Conservation (phyloP, 2,329 filamentous ascomycete species). For the Thielaviopsis punctulata region DNA sequence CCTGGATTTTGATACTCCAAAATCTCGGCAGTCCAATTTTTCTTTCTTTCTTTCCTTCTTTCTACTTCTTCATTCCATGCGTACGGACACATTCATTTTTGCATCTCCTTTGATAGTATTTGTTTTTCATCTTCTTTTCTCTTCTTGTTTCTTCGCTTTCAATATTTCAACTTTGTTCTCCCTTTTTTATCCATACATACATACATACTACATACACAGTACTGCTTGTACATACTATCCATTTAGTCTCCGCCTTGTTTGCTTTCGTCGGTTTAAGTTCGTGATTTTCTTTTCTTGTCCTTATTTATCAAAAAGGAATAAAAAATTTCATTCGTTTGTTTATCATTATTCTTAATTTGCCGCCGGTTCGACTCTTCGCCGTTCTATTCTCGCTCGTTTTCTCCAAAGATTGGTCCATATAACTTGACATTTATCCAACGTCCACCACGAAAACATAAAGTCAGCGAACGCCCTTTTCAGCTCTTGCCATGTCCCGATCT, state of each 20-base stretch:
- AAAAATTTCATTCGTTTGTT: not conserved
- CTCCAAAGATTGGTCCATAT: too few relatives aligned
- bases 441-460: too few relatives aligned
- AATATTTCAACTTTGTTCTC: not conserved
- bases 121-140: not conserved
- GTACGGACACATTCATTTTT: too few relatives aligned
- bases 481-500: not conserved
- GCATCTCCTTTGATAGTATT: not conserved
- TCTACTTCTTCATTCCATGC: too few relatives aligned
- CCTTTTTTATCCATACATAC: not conserved
- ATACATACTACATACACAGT: too few relatives aligned
- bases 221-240: too few relatives aligned
- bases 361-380: not conserved
- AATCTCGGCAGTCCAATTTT: not conserved
- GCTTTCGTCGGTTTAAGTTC: not conserved
- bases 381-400: not conserved
- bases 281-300: not conserved
- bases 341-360: not conserved
- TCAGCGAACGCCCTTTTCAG: too few relatives aligned
- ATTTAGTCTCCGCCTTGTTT: too few relatives aligned
- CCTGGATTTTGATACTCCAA: not conserved
- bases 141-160: not conserved
- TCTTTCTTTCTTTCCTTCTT: not conserved
- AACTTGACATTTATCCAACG: too few relatives aligned
- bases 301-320: not conserved